These are phyloP conservation scores for Yamadazyma kitorensis DNA, from an alignment of 805 yeast species.

Conservation along the genomic window DNA sequence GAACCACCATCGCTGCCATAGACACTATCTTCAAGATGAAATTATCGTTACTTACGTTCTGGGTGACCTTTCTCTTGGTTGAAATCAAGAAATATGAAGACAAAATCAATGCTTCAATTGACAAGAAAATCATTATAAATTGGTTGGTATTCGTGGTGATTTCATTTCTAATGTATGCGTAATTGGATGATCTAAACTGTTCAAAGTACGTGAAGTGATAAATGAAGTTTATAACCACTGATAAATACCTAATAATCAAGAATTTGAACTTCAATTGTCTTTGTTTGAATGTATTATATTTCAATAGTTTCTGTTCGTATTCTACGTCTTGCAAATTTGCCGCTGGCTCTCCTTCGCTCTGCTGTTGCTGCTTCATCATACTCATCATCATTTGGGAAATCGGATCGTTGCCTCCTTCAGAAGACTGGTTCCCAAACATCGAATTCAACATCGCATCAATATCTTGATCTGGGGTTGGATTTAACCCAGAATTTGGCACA, in stretches of 20 bases:
- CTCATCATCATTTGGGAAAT: constrained; percentile 32
- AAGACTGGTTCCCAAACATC: constrained; percentile 19
- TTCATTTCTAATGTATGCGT: constrained; percentile 22
- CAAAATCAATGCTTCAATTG: constrained; percentile 32
- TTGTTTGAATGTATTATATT: constrained; percentile 31
- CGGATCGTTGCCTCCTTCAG: constrained; percentile 19
- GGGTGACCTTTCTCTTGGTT: constrained; percentile 21
- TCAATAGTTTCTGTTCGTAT: constrained; percentile 27
- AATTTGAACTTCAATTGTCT: constrained; percentile 30
- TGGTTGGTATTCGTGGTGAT: constrained; percentile 8
- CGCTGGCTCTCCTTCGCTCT: constrained; percentile 9
- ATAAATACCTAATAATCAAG: constrained; percentile 26
- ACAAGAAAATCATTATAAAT: constrained; percentile 26
- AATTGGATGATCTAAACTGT: constrained; percentile 22
- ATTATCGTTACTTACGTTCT: constrained; percentile 23
- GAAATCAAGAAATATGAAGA: constrained; percentile 32
- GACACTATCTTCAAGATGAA: constrained; percentile 25
- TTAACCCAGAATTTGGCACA: constrained; percentile 1
- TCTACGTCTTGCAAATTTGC: constrained; percentile 18
- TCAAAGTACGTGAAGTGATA: constrained; percentile 28
- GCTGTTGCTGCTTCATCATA: constrained; percentile 14
- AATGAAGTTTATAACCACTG: constrained; percentile 28
- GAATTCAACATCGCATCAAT: constrained; percentile 33
- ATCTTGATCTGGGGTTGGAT: constrained; percentile 16
- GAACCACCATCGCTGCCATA: constrained; percentile 34